phyloP scores from a whole-genome alignment of 1,284 basidiomycete genomes.

The Apiotrichum gracile region DNA sequence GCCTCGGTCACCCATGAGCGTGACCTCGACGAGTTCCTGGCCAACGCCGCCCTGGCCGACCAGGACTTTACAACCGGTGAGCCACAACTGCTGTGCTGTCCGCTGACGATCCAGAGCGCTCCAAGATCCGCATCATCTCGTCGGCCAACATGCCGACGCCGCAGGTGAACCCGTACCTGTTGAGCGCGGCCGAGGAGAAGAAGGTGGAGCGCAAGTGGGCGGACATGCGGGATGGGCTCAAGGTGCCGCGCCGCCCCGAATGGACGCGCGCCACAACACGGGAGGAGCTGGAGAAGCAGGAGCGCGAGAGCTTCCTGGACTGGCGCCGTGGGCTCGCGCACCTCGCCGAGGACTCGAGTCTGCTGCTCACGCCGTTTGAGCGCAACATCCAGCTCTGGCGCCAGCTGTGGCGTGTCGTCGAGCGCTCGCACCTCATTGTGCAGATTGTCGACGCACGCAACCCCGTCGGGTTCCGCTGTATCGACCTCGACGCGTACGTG shows the following conservation, averaged over 20 bases:
- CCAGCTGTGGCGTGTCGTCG: slow-evolving; percentile 89
- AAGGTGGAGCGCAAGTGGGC: slow-evolving; percentile 65
- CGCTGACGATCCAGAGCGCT: slow-evolving; percentile 59
- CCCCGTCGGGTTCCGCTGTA: slow-evolving; percentile 82
- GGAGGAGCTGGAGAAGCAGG: slow-evolving; percentile 73
- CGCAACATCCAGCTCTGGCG: slow-evolving; percentile 95
- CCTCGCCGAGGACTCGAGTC: slow-evolving; percentile 52
- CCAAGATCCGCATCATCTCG: slow-evolving; percentile 86
- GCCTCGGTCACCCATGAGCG: slow-evolving; percentile 93
- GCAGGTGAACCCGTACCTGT: slow-evolving; percentile 76
- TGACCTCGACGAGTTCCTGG: slow-evolving; percentile 93
- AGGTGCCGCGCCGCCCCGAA: slow-evolving; percentile 68
- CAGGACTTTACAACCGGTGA: slow-evolving; percentile 94
- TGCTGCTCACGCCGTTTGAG: slow-evolving; percentile 89
- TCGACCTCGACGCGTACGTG: slow-evolving; percentile 85
- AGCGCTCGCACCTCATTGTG: slow-evolving; percentile 86
- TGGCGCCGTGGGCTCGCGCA: slow-evolving; percentile 87
- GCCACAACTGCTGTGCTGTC: slow-evolving; percentile 16
- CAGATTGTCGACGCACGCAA: slow-evolving; percentile 96
- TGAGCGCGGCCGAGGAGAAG: slow-evolving; percentile 76
- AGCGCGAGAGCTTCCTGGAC: slow-evolving; percentile 80
- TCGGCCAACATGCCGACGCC: slow-evolving; percentile 52
- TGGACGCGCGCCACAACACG: slow-evolving; percentile 77
- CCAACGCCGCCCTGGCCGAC: slow-evolving; percentile 88
- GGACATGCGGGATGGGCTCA: slow-evolving; percentile 64